Evolutionary conservation across 257 asterid species (phyloP), one percentile per base, ranked within the genome.

Genomic region (Parsonsia alboflavescens): DNA sequence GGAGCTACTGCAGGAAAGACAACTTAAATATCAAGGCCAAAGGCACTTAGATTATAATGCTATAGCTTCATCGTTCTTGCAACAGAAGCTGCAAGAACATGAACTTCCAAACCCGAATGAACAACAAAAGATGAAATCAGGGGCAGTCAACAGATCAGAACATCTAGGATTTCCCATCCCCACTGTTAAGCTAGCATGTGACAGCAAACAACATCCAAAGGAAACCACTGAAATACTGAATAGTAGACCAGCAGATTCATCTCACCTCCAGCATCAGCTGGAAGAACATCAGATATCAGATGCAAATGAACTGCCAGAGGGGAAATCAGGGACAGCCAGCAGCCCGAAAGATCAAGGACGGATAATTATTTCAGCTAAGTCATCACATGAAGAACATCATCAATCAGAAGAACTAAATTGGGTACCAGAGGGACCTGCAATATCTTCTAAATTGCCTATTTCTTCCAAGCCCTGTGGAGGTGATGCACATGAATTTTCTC

Each of bases 261-360:
- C 59, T 6, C 10, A 5, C 59, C 15, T 19, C 26, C 59, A 54
- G 59, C 33, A 57, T 6, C 33, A 57, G 63, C 4, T 22, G 15
- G 13, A n/a, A 57, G 15, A 22, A 57, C 65, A 58, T 58, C 39
- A n/a, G 17, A 24, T 58, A 2, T 24, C 17, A 11, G 21, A 21
- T 7, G 24, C 36, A 24, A 24, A 58, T 10, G 39, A 58, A 58
- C 39, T 2, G 11, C 39, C 22, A 58, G 39, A 58, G 17, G 65
- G n/a, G 65, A 58, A 58, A 58, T 58, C 65, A 58, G 65, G 65
- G 39, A n/a, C 65, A 22, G 16, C 65, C 65, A 58, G 24, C 2
- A 24, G 65, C 10, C 24, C 65, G 24, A 13, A 58, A 26, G 7
- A 58, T 22, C 65, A 24, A 17, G 36, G 17, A 48, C 53, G 10